Percentiles rank a stretch among this genome's conserved stretches.
These are phyloP conservation scores for Suillus discolor DNA, from an alignment of 768 basidiomycete species.

Conservation along the genomic window DNA sequence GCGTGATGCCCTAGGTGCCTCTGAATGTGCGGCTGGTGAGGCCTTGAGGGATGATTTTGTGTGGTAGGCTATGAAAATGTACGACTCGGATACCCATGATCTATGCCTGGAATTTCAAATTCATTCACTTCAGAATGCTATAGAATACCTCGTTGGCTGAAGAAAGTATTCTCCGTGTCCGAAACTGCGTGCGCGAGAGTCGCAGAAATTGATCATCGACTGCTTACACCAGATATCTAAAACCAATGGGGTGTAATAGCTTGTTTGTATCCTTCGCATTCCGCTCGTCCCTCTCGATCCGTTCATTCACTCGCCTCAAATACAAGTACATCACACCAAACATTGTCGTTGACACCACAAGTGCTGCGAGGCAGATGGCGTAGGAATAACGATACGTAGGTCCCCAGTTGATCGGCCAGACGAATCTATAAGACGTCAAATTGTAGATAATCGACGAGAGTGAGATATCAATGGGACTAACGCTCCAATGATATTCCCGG, in stretches of 20 bases:
- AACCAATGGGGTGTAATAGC: neutral
- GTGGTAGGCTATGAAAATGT: neutral
- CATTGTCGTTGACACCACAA: conserved; percentile 48
- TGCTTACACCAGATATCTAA: neutral
- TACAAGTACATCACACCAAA: conserved; percentile 46
- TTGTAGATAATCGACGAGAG: neutral
- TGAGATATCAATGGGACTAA: conserved; percentile 38
- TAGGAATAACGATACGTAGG: conserved; percentile 68
- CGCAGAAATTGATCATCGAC: neutral
- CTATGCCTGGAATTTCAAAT: neutral
- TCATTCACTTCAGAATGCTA: no score
- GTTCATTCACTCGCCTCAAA: conserved; percentile 40
- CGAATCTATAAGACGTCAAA: conserved; percentile 12
- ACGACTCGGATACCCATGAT: no score
- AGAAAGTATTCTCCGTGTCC: neutral
- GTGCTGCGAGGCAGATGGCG: conserved; percentile 65
- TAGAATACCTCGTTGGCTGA: neutral
- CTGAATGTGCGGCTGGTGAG: conserved; percentile 19
- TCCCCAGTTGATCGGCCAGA: conserved; percentile 68
- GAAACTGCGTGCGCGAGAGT: neutral
- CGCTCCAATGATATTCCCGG: conserved; percentile 81
- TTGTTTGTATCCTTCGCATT: neutral
- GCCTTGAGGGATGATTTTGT: conserved; percentile 21
- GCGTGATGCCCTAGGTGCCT: conserved; percentile 22
- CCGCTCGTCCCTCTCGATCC: conserved; percentile 38